Percentiles rank a stretch among this genome's conserved stretches.
phyloP scores from a whole-genome alignment of 257 asterid genomes.

The Solanum lycopersicoides region DNA sequence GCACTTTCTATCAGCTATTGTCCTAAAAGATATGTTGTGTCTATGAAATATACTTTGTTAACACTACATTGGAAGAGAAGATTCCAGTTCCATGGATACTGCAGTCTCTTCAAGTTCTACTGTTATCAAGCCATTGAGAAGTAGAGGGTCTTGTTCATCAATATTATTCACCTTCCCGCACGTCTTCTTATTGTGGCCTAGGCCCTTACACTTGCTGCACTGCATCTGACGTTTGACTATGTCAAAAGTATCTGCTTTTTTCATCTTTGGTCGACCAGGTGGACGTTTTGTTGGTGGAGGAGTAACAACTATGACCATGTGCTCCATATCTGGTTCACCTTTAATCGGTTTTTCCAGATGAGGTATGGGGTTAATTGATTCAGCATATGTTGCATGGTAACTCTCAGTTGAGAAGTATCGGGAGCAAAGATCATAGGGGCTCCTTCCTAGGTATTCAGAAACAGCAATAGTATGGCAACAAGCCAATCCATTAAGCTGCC shows the following conservation, averaged over 20 bases:
- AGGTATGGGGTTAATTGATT: constrained; percentile 87
- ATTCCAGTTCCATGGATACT: constrained; percentile 10
- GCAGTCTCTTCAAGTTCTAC: constrained; percentile 44
- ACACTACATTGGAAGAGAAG: constrained; percentile 8
- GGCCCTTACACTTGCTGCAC: constrained; percentile 96
- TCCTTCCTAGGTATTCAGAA: constrained; percentile 49
- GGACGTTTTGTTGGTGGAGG: constrained; percentile 93
- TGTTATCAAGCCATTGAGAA: constrained; percentile 13
- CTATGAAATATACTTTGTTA: not conserved
- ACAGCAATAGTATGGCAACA: constrained; percentile 87
- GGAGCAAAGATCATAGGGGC: constrained; percentile 66
- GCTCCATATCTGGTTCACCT: constrained; percentile 37
- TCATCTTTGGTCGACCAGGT: constrained; percentile 89
- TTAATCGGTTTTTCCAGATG: constrained; percentile 70
- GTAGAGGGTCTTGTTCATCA: constrained; percentile 37
- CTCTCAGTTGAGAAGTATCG: constrained; percentile 59
- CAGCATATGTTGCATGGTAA: constrained; percentile 57
- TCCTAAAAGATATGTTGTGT: not conserved
- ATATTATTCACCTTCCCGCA: constrained; percentile 25
- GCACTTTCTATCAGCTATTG: not conserved
- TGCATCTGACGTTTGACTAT: constrained; percentile 91
- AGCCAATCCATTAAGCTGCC: constrained; percentile 88
- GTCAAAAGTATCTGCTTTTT: constrained; percentile 61
- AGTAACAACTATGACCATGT: constrained; percentile 37
- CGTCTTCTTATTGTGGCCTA: constrained; percentile 94